Evolutionary conservation across 2,329 filamentous ascomycete species (phyloP), one percentile per base, ranked within the genome.

Genomic region (Calonectria henricotiae): DNA sequence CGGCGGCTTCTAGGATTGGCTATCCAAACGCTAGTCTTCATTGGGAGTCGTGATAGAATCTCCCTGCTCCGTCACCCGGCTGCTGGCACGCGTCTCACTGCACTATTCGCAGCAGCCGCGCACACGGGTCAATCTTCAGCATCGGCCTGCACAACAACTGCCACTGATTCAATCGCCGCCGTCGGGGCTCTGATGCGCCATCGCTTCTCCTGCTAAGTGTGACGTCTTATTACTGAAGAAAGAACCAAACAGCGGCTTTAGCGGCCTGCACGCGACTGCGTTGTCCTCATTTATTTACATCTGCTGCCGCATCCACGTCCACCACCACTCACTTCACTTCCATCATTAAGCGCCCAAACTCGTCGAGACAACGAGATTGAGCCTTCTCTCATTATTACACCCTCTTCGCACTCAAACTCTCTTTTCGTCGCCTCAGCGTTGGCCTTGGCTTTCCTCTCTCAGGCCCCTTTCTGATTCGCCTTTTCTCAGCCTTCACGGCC

Each of bases 61-160:
- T 77, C 76, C 76, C 74, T 76, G 75, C 65, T 72, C 71, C 66
- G 75, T 74, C 68, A 67, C 70, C 72, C 71, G 73, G 74, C 65
- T 73, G 74, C 71, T 76, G 73, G 76, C 78, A 80, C 78, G 79
- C 79, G 78, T 80, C 79, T 76, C 71, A 69, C 69, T 70, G 64
- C 67, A 69, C 67, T 69, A 43, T 72, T 72, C 69, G 62, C 55
- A 61, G 67, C 68, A 63, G 72, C 69, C 72, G 72, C 72, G 71
- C 71, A 69, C 69, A 61, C 63, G 67, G 64, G 68, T 68, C 69
- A 74, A 72, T 65, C 69, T 69, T 58, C 70, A 72, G 60, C 68
- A 60, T 51, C 61, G 62, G 64, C 67, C 73, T 73, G 65, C 72
- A 76, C 72, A 71, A 76, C 71, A 60, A 63, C 68, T 49, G 55